phyloP scores from a whole-genome alignment of 1,139 yeast species.

The Saccharomyces hybrid region DNA sequence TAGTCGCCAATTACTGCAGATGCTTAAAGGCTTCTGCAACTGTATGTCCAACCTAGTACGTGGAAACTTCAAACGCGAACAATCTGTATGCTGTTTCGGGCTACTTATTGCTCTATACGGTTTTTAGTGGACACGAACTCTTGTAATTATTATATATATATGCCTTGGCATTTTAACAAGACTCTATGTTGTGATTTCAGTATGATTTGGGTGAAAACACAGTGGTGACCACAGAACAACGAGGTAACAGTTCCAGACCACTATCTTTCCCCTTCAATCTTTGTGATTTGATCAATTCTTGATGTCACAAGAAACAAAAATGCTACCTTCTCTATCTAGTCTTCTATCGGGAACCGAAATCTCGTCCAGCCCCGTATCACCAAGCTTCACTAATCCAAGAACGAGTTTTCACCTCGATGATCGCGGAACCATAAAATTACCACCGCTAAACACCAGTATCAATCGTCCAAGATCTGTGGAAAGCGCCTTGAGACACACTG shows the following conservation, averaged over 20 bases:
- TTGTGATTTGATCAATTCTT: not conserved
- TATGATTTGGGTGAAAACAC: not conserved
- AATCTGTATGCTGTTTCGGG: not conserved
- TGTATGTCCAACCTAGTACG: not conserved
- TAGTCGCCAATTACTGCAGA: not conserved
- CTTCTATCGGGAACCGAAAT: conserved; percentile 8
- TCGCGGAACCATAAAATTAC: conserved; percentile 7
- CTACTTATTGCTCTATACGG: not conserved
- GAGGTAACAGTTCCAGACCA: not conserved
- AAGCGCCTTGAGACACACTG: conserved; percentile 22
- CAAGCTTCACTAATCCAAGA: conserved; percentile 8
- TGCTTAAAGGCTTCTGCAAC: not conserved
- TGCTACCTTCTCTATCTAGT: conserved; percentile 12
- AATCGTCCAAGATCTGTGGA: conserved; percentile 22
- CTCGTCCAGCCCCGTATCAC: conserved; percentile 8
- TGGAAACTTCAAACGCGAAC: conserved; percentile 1
- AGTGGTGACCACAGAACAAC: not conserved
- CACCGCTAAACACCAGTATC: conserved; percentile 4
- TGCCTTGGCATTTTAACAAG: not conserved
- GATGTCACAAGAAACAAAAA: not conserved
- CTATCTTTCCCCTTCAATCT: not conserved
- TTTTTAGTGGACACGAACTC: not conserved
- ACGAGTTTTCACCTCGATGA: conserved; percentile 11
- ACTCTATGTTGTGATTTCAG: not conserved
- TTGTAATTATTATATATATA: not conserved